Evolutionary conservation across 176 grass and related monocot species (phyloP), one percentile per base, ranked within the genome.

Genomic region (Melocanna baccifera): DNA sequence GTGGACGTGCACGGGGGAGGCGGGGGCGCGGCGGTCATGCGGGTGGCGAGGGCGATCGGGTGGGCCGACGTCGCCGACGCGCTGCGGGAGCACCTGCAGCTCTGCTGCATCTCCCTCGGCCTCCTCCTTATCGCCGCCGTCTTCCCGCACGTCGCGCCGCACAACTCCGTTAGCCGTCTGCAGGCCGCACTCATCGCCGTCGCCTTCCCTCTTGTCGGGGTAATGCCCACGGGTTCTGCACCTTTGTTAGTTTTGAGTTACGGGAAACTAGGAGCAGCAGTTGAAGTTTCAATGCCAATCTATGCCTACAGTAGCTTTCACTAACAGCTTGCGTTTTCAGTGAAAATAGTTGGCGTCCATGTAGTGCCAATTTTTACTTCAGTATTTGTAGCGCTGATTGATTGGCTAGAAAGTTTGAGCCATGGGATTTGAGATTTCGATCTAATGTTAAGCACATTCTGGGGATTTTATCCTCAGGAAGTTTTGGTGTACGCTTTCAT

Each of bases 181-280:
- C 96, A 90, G 89, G 87, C 83, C 30, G 75, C 71, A 0, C 88
- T 93, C 56, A 87, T 98, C 55, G 83, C 96, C 23, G 48, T 98
- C 25, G 96, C 96, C 18, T 98, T 98, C 76, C 96, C 96, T 64
- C 96, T 98, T 61, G 91, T 98, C n/a, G 96, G 96, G 81, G 96
- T 98, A 93, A 89, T 69, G 72, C 48, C 6, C 7, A 47, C 22
- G 0, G 25, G 59, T 78, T 75, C 55, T 42, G 56, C 53, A 12
- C n/a, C 20, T 12, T 63, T 65, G 23, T 72, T 78, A 16, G 62
- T 12, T 81, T 58, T 59, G 23, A 40, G 11, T 32, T 51, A 34
- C 28, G 46, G 55, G 7, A 63, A 67, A 57, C 11, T 47, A 29
- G 13, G 29, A 50, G 30, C 56, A 50, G 23, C 56, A 50, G 10